Conservation (phyloP, 2,329 filamentous ascomycete genomes). For the Aspergillus phoenicis region DNA sequence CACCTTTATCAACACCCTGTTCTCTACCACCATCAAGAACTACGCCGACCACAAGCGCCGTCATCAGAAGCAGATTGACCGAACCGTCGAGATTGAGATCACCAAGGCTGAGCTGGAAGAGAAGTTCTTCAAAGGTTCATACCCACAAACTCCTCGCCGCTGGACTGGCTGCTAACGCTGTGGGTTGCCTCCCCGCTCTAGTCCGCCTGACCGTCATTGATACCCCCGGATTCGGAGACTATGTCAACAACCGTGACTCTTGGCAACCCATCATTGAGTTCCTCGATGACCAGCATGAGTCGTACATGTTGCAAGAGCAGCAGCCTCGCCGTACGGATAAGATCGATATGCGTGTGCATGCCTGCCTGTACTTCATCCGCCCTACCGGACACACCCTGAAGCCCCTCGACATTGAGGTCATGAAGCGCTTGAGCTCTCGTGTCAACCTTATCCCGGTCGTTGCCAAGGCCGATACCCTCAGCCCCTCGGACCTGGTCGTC, state of each 20-base stretch:
- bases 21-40: constrained; percentile 99
- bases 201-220: constrained; percentile 98
- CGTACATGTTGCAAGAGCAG: constrained; percentile 99
- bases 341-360: constrained; percentile 98
- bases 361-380: constrained; percentile 98
- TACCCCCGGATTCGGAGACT: constrained; percentile 98
- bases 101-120: constrained; percentile 99
- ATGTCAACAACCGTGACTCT: constrained; percentile 99
- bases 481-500: constrained; percentile 82
- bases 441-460: constrained; percentile 98
- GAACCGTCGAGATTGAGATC: constrained; percentile 99
- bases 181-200: constrained; percentile 44
- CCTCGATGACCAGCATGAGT: constrained; percentile 99
- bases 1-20: constrained; percentile 99
- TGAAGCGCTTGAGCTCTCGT: constrained; percentile 97
- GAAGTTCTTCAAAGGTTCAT: constrained; percentile 99
- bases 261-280: constrained; percentile 99
- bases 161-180: constrained; percentile 20
- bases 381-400: constrained; percentile 98
- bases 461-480: constrained; percentile 97
- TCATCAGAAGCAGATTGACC: constrained; percentile 99
- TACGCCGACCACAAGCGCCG: constrained; percentile 99
- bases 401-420: constrained; percentile 98
- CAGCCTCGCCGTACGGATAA: constrained; percentile 97
- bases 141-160: not conserved